These are phyloP conservation scores for Phytophthora podocarpi DNA, from an alignment of 352 stramenopile genomes.

Conservation along the genomic window DNA sequence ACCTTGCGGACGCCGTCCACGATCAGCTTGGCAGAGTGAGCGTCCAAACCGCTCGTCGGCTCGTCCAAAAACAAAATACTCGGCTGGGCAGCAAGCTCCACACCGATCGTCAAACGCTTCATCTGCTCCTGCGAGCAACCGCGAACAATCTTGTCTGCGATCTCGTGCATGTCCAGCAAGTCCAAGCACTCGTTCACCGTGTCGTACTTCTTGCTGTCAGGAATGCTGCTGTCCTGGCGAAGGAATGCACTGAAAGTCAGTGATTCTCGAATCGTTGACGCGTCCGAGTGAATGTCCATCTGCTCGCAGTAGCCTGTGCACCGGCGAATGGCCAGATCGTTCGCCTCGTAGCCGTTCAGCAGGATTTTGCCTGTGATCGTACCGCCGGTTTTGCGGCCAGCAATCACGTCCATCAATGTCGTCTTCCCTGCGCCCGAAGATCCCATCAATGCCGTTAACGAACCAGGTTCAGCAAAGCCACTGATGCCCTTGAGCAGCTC, in stretches of 20 bases:
- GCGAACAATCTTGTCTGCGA: slow-evolving; percentile 38
- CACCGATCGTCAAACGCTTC: slow-evolving; percentile 69
- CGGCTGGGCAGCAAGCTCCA: slow-evolving; percentile 85
- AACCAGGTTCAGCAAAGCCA: slow-evolving; percentile 70
- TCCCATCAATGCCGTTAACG: slow-evolving; percentile 88
- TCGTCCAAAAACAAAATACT: slow-evolving; percentile 78
- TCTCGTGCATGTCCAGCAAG: slow-evolving; percentile 35
- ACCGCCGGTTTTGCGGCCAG: too few relatives aligned
- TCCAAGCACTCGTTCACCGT: slow-evolving; percentile 39
- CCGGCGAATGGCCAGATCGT: slow-evolving; percentile 30
- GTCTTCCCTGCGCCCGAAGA: slow-evolving; percentile 52
- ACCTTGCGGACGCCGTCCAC: slow-evolving; percentile 82
- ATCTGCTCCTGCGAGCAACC: slow-evolving; percentile 41
- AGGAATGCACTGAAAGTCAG: slow-evolving; percentile 86
- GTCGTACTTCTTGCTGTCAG: slow-evolving; percentile 18
- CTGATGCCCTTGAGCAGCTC: slow-evolving; percentile 71
- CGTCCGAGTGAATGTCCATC: slow-evolving; percentile 37
- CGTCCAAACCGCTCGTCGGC: slow-evolving; percentile 56
- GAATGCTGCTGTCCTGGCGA: slow-evolving; percentile 27
- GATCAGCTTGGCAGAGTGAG: slow-evolving; percentile 77
- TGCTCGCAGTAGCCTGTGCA: slow-evolving; percentile 38
- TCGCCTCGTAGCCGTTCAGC: slow-evolving; percentile 36
- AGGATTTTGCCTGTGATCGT: slow-evolving; percentile 61
- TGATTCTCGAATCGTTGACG: slow-evolving; percentile 54
- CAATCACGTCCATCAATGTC: slow-evolving; percentile 77